phyloP scores from a whole-genome alignment of 179 eudicot species.

The Nepenthes alata region DNA sequence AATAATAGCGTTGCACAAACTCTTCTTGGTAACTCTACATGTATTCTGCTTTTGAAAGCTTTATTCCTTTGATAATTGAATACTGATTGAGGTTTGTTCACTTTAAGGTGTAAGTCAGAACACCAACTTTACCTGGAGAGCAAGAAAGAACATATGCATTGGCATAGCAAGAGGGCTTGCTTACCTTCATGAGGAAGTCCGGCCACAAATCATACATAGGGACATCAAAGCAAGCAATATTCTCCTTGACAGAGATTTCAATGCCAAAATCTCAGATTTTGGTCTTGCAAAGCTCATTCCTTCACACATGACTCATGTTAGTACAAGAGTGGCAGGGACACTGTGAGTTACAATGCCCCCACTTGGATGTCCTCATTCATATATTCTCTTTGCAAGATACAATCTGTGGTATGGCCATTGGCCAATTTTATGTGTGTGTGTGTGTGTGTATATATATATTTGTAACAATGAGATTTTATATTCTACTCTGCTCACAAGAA shows the following conservation, averaged over 20 bases:
- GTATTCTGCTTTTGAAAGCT: constrained; percentile 1
- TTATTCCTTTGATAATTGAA: not conserved
- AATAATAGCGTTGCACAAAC: constrained; percentile 47
- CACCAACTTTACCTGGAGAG: constrained; percentile 48
- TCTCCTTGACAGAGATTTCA: constrained; percentile 67
- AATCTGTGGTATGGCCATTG: too few species aligned
- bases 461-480: too few species aligned
- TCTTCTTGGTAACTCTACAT: constrained; percentile 34
- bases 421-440: not conserved
- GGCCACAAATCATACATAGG: constrained; percentile 70
- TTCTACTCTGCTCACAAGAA: too few species aligned
- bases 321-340: constrained; percentile 90
- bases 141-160: constrained; percentile 44
- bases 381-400: not conserved
- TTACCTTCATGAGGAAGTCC: constrained; percentile 69
- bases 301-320: constrained; percentile 51
- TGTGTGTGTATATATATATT: too few species aligned
- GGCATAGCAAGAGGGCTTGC: constrained; percentile 75
- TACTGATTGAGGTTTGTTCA: constrained; percentile 1
- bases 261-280: constrained; percentile 78
- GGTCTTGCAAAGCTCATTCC: constrained; percentile 92
- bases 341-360: constrained; percentile 36
- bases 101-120: constrained; percentile 32
- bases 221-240: constrained; percentile 90
- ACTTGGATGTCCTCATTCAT: not conserved